Base-by-base conservation (phyloP, 1,139 yeast species). In the Blastobotrys niveus region DNA sequence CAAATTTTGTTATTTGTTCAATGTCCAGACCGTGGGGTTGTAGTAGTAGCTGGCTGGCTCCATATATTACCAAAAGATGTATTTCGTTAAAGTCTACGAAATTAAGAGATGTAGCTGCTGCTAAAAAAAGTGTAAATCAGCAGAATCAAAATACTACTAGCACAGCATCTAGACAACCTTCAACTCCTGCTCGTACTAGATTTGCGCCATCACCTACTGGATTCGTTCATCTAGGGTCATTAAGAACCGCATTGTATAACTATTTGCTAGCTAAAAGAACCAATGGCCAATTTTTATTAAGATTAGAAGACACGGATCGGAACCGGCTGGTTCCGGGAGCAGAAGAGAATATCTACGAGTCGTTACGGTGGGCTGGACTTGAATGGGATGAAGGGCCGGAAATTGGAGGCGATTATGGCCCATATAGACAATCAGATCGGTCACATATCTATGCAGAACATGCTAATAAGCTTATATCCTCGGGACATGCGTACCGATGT, bases 181-280 rank as follows among this genome's bases (percentile, higher is more conserved):
- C 51, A 0, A 40, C 57, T 0, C 94, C 95, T 0, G 95, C 82
- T 0, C 66, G 96, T 51, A 87, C 97, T 1, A 68, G 99, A 53
- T 91, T 91, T 66, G 99, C 99, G 0, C 98, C 99, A 1, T 89
- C 97, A 2, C 99, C 99, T 1, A 91, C 99, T 0, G 99, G 99
- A 0, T 77, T 76, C 51, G 71, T 93, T 31, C 99, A 91, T 61
- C 63, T 93, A 47, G 99, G 99, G 0, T 88, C 97, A 0, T 63
- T 93, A 40, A 68, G 99, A 59, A 91, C 99, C 0, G 97, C 98
- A 0, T 64, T 91, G 24, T 93, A 87, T 66, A 93, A 91, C 62
- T 91, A 82, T 58, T 64, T 91, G 25, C 67, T 86, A 21, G 97
- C 98, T 0, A 78, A 72, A 54, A 74, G 76, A 47, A 86, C 96